Conservation (phyloP, 164 flowering plant species). For the Cinnamomum micranthum region DNA sequence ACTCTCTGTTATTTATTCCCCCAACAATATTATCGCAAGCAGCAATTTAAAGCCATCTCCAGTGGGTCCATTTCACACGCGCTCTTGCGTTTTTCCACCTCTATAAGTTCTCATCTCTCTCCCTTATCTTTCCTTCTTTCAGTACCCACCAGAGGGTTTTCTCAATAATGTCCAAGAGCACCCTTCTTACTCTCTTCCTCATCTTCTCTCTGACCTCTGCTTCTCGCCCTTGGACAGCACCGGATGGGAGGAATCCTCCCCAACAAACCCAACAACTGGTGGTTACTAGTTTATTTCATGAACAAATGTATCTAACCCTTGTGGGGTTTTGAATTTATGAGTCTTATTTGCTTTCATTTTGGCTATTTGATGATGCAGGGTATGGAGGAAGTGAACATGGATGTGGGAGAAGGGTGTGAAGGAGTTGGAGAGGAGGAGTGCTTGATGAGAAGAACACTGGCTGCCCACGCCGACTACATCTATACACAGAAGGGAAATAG, state of each 20-base stretch:
- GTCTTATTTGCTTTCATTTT: not conserved
- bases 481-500: constrained; percentile 4
- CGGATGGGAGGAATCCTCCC: not conserved
- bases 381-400: constrained; percentile 1
- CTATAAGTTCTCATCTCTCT: not conserved
- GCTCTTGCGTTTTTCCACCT: not conserved
- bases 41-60: not conserved
- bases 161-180: constrained; percentile 18
- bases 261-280: constrained; percentile 4
- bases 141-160: not conserved
- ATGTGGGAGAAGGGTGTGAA: constrained; percentile 12
- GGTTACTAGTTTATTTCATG: not conserved
- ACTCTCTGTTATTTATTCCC: not conserved
- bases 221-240: constrained; percentile 21
- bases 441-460: constrained; percentile 36
- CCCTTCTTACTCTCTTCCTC: constrained; percentile 20
- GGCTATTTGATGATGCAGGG: not conserved
- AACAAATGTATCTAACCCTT: not conserved
- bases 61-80: not conserved
- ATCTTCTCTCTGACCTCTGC: constrained; percentile 19
- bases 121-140: not conserved
- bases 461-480: constrained; percentile 42
- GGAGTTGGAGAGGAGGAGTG: constrained; percentile 33
- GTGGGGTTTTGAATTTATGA: not conserved
- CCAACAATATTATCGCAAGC: not conserved